These are phyloP conservation scores for Phytomonas francai DNA, from an alignment of 208 protist species.

Conservation along the genomic window DNA sequence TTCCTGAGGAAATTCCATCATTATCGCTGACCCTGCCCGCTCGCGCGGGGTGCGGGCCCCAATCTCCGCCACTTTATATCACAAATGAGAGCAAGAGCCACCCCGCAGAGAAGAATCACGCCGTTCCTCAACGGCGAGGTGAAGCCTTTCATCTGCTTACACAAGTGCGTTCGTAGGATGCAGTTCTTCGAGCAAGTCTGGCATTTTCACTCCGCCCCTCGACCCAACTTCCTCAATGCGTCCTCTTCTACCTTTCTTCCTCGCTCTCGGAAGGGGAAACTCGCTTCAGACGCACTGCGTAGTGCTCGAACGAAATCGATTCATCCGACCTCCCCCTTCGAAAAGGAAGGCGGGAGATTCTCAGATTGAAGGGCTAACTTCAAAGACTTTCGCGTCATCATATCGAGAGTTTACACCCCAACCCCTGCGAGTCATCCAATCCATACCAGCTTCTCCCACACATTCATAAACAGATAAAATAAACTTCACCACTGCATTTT, in stretches of 20 bases:
- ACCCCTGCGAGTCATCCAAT: background rate
- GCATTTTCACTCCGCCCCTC: background rate
- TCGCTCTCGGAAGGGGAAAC: conserved; percentile 7
- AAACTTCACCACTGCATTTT: no score
- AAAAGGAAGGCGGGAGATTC: background rate
- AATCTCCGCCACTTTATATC: no score
- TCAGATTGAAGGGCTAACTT: conserved; percentile 25
- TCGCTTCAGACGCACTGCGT: no score
- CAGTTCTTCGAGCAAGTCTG: background rate
- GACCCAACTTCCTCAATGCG: background rate
- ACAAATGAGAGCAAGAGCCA: no score
- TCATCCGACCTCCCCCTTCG: no score
- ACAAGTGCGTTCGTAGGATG: background rate
- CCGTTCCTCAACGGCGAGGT: no score
- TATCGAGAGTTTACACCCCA: background rate
- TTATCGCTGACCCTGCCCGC: background rate
- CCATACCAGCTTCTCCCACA: background rate
- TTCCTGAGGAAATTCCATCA: conserved; percentile 17
- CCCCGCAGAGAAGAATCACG: no score
- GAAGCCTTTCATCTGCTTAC: background rate
- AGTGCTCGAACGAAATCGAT: no score
- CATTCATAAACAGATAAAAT: no score
- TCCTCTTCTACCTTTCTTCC: conserved; percentile 3
- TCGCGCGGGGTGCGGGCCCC: no score
- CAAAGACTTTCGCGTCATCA: background rate